Evolutionary conservation across 2,329 filamentous ascomycete species (phyloP), one percentile per base, ranked within the genome.

Genomic region (Pyrenochaeta sp.): DNA sequence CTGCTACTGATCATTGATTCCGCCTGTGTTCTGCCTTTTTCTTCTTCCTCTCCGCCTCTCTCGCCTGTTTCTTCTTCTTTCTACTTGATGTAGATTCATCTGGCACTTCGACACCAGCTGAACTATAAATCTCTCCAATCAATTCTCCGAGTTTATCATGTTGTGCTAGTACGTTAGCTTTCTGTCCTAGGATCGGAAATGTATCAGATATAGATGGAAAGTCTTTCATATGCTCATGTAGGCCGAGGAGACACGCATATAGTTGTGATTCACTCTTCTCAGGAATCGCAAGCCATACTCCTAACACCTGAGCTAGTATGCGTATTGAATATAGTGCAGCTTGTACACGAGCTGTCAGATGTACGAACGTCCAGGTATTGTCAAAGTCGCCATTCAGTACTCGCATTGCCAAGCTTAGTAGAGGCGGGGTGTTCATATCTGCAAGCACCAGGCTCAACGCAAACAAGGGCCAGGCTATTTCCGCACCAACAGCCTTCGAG

Each of bases 301-400:
- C 30, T 8, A 70, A 41, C 7, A 73, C 56, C 39, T 77, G 75
- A 17, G 61, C 61, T 10, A 77, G 56, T 40, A 77, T 69, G 3
- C 74, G 63, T 0, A 77, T 32, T 0, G 74, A 76, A 45, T 77
- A 77, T 6, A 74, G 58, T 1, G 63, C 61, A 5, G 74, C 73
- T 35, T 77, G 72, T 5, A 73, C 47, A 15, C 73, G 65, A 7
- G 73, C 73, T 5, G 54, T 57, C 5, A 75, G 52, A 18, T 77
- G 74, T 5, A 76, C 44, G 4, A 64, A 64, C 0, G 56, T 47
- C 74, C 73, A 76, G 0, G 55, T 65, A 11, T 62, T 61, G 28
- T 67, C 55, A n/a, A 64, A 63, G 1, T 67, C 54, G 7, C 61
- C 62, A 3, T 60, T 60, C 3, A 75, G 13, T 0, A 65, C 39